A percentile compares a stretch with the other conserved stretches of the same genome.
These are phyloP conservation scores for Sporisorium exsertum DNA, from an alignment of 1,284 basidiomycete species.

Conservation along the genomic window DNA sequence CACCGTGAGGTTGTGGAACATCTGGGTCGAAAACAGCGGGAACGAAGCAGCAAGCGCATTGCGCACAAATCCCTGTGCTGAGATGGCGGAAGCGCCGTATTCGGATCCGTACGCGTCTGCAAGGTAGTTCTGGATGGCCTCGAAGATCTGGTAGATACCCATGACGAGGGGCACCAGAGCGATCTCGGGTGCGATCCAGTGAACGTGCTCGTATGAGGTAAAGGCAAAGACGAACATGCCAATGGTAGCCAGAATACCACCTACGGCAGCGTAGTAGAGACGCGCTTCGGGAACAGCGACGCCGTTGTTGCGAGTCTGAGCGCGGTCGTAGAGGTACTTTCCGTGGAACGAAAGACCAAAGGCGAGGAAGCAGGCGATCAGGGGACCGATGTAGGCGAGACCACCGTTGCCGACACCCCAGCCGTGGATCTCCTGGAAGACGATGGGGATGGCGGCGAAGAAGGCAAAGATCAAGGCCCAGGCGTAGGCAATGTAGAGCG, in stretches of 20 bases:
- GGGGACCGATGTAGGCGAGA: slow-evolving; percentile 66
- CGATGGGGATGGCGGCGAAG: slow-evolving; percentile 67
- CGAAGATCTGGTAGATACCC: slow-evolving; percentile 61
- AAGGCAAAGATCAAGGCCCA: slow-evolving; percentile 67
- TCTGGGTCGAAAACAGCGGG: slow-evolving; percentile 58
- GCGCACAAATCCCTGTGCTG: slow-evolving; percentile 57
- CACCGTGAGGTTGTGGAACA: slow-evolving; percentile 57
- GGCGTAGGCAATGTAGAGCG: slow-evolving; percentile 64
- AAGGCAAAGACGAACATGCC: slow-evolving; percentile 63
- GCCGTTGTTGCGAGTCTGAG: slow-evolving; percentile 50
- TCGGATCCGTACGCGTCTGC: slow-evolving; percentile 50
- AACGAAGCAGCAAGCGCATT: slow-evolving; percentile 55
- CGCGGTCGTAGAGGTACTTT: slow-evolving; percentile 54
- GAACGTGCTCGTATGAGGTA: slow-evolving; percentile 57
- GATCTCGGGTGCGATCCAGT: slow-evolving; percentile 60
- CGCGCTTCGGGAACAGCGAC: slow-evolving; percentile 59
- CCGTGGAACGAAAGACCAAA: slow-evolving; percentile 61
- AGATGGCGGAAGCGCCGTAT: slow-evolving; percentile 56
- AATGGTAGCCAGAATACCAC: slow-evolving; percentile 48
- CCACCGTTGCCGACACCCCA: slow-evolving; percentile 68
- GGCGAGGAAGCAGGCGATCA: slow-evolving; percentile 65
- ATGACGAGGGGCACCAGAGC: slow-evolving; percentile 56
- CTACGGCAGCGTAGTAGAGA: slow-evolving; percentile 59
- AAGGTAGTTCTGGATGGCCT: slow-evolving; percentile 57
- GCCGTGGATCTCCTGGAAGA: slow-evolving; percentile 67